Percentiles rank a stretch among this genome's conserved stretches.
Evolutionary conservation across 768 basidiomycete genomes (phyloP).

Genomic region (Heimioporus sp.): DNA sequence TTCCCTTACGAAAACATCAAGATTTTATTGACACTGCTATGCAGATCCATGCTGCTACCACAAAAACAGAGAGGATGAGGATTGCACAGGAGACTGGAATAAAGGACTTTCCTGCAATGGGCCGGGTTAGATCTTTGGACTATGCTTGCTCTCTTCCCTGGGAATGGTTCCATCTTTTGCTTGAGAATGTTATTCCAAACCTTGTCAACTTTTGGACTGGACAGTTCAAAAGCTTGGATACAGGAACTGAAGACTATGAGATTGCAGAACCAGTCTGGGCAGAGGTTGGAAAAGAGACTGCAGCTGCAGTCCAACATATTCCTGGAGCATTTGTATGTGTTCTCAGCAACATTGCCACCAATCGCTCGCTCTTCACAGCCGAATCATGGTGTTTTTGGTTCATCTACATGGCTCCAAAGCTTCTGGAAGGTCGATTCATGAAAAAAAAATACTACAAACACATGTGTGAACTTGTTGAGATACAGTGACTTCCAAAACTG

Average conservation of each 20-base stretch:
- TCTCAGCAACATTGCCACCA: slow-evolving; percentile 32
- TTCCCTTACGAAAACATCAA: slow-evolving; percentile 35
- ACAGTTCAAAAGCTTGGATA: slow-evolving; percentile 34
- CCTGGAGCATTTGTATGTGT: slow-evolving; percentile 29
- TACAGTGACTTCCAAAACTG: too few species aligned
- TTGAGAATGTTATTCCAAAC: not conserved
- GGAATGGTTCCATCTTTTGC: slow-evolving; percentile 1
- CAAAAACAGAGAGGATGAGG: slow-evolving; percentile 14
- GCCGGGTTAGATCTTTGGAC: not conserved
- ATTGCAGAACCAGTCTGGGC: slow-evolving; percentile 37
- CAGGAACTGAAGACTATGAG: slow-evolving; percentile 27
- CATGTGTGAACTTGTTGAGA: not conserved
- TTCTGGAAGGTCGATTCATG: not conserved
- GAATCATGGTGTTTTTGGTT: slow-evolving; percentile 23
- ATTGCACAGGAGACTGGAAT: slow-evolving; percentile 31
- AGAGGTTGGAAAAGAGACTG: slow-evolving; percentile 36
- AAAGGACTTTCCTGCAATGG: slow-evolving; percentile 26
- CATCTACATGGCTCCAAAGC: slow-evolving; percentile 15
- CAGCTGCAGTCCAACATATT: slow-evolving; percentile 20
- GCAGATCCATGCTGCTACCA: slow-evolving; percentile 24
- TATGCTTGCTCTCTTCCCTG: not conserved
- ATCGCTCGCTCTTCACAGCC: slow-evolving; percentile 11
- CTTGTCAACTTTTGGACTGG: slow-evolving; percentile 1
- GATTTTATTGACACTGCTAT: slow-evolving; percentile 26
- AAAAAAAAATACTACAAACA: not conserved